Evolutionary conservation across 257 asterid genomes (phyloP).

Genomic region (Jacaranda mimosifolia): DNA sequence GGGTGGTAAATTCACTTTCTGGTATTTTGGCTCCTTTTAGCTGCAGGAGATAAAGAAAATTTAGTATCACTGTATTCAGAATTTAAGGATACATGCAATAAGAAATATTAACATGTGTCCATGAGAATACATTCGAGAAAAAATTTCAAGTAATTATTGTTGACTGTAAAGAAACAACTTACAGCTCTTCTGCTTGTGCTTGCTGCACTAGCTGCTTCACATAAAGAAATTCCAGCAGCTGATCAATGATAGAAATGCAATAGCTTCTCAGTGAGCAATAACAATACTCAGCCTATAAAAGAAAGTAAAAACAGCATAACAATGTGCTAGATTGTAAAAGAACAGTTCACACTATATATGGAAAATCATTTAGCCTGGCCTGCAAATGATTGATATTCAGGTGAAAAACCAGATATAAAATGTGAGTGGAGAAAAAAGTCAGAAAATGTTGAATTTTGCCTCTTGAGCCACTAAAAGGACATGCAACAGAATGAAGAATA

Average conservation of each 20-base stretch:
- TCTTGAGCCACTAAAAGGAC: conserved; percentile 22
- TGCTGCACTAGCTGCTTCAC: conserved; percentile 77
- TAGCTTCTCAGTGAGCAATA: conserved; percentile 24
- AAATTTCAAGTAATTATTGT: not conserved
- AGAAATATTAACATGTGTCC: not conserved
- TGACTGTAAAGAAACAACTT: conserved; percentile 39
- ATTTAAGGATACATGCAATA: not conserved
- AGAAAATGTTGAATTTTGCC: not conserved
- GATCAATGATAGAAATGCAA: conserved; percentile 44
- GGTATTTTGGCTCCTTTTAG: conserved; percentile 91
- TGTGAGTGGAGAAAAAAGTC: not conserved
- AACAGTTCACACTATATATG: not conserved
- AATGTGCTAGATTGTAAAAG: not conserved
- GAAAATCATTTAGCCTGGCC: not conserved
- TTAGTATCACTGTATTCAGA: conserved; percentile 23
- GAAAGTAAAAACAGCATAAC: not conserved
- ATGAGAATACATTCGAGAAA: not conserved
- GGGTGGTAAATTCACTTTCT: conserved; percentile 80
- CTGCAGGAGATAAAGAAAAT: conserved; percentile 61
- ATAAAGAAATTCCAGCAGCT: conserved; percentile 73
- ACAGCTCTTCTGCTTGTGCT: conserved; percentile 99
- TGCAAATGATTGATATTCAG: not conserved
- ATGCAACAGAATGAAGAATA: not conserved
- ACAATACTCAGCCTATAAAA: not conserved
- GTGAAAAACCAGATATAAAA: not conserved